A percentile compares a stretch with the other conserved stretches of the same genome.
Evolutionary conservation across 768 basidiomycete species (phyloP).

Genomic region (Daedalea quercina): DNA sequence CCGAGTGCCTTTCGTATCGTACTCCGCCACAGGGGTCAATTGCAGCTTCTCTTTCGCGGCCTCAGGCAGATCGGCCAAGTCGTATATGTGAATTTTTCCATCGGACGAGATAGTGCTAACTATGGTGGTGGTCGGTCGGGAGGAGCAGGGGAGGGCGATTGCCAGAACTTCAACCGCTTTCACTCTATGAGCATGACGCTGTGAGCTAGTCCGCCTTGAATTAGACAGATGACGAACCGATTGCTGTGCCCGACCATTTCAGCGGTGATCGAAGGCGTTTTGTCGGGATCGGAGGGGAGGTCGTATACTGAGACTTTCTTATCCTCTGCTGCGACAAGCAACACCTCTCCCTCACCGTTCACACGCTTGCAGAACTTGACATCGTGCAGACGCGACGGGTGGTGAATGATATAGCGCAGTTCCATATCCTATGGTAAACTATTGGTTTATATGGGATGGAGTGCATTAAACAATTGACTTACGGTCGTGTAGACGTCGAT

Average conservation of each 20-base stretch:
- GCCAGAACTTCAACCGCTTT: conserved; percentile 70
- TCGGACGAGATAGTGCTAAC: conserved; percentile 84
- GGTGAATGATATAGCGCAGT: conserved; percentile 62
- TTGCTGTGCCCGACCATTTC: conserved; percentile 78
- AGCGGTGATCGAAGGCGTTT: conserved; percentile 54
- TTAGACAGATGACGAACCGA: conserved; percentile 46
- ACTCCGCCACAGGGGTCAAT: conserved; percentile 53
- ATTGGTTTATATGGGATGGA: background rate
- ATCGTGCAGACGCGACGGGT: conserved; percentile 82
- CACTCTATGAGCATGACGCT: conserved; percentile 41
- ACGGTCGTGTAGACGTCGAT: conserved; percentile 85
- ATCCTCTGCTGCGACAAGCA: conserved; percentile 87
- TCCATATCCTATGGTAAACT: conserved; percentile 61
- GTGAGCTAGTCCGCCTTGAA: background rate
- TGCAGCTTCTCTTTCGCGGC: conserved; percentile 20
- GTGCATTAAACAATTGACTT: conserved; percentile 14
- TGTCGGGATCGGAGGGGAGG: conserved; percentile 38
- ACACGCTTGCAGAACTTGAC: conserved; percentile 65
- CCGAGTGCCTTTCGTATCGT: conserved; percentile 83
- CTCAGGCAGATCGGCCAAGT: conserved; percentile 47
- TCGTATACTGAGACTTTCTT: conserved; percentile 79
- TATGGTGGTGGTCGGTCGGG: conserved; percentile 45
- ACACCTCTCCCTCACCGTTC: conserved; percentile 51
- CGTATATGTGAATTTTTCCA: conserved; percentile 75
- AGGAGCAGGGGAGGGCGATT: conserved; percentile 45